Conservation (phyloP, 768 basidiomycete genomes). For the Coprinopsis sp. region DNA sequence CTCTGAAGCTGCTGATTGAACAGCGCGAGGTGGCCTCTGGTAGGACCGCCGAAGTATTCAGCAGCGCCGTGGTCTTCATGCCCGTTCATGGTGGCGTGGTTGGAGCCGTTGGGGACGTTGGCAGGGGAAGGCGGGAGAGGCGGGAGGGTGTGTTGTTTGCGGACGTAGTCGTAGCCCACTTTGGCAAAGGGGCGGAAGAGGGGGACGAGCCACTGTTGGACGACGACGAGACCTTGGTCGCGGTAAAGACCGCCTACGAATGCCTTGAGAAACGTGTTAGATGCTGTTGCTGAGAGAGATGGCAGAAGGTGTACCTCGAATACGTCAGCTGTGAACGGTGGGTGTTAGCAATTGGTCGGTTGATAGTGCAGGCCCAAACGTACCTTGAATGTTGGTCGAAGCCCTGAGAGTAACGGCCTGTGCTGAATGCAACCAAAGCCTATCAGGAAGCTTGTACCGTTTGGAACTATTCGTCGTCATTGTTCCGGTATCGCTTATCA, state of each 20-base stretch:
- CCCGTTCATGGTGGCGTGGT: slow-evolving; percentile 12
- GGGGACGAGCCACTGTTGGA: slow-evolving; percentile 53
- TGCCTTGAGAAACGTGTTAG: slow-evolving; percentile 42
- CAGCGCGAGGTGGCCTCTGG: slow-evolving; percentile 64
- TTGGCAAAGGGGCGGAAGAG: slow-evolving; percentile 61
- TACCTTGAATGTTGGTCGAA: slow-evolving; percentile 71
- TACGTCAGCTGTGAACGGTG: slow-evolving; percentile 59
- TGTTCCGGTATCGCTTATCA: too few relatives aligned
- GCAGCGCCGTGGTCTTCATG: slow-evolving; percentile 6
- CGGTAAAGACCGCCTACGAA: slow-evolving; percentile 76
- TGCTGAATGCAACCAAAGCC: slow-evolving; percentile 61
- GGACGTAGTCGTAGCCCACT: slow-evolving; percentile 59
- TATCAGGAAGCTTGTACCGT: slow-evolving; percentile 58
- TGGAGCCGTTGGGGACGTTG: slow-evolving; percentile 7
- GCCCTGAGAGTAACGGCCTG: slow-evolving; percentile 68
- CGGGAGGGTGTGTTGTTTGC: slow-evolving; percentile 63
- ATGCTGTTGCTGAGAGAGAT: not conserved
- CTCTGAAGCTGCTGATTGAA: slow-evolving; percentile 78
- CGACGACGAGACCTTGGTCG: slow-evolving; percentile 59
- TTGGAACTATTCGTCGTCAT: slow-evolving; percentile 42
- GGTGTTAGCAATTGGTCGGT: not conserved
- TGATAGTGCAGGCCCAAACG: slow-evolving; percentile 7
- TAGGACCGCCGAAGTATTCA: slow-evolving; percentile 18
- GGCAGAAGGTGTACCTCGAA: slow-evolving; percentile 54
- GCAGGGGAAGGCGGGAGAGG: slow-evolving; percentile 29